These are phyloP conservation scores for Cucumis cinereus DNA, from an alignment of 306 rosid genomes.

Conservation along the genomic window DNA sequence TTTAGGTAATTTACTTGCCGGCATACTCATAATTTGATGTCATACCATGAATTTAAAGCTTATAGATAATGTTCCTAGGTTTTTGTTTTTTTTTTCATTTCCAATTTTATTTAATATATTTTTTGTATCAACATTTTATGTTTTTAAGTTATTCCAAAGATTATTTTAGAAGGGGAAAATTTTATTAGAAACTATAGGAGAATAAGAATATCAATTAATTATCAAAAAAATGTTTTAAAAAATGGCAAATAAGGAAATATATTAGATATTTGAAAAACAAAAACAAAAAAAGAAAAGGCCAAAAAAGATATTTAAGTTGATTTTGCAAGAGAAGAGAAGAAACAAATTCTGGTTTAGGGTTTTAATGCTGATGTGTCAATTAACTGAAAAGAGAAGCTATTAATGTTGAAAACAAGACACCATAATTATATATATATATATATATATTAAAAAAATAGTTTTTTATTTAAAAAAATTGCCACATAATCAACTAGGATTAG, in stretches of 20 bases:
- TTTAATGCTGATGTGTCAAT: neutral
- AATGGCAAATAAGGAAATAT: neutral
- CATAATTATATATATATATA: neutral
- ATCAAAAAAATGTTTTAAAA: too few species aligned
- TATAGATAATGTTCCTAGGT: neutral
- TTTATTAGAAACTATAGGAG: too few species aligned
- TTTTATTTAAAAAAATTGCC: too few species aligned
- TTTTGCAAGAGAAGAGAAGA: neutral
- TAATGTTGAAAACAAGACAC: neutral
- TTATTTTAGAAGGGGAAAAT: too few species aligned
- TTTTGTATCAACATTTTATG: neutral
- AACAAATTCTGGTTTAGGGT: neutral
- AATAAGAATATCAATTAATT: too few species aligned
- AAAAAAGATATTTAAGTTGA: neutral
- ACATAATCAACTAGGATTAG: too few species aligned
- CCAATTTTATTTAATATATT: neutral
- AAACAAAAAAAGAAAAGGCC: neutral
- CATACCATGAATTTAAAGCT: neutral
- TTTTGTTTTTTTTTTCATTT: neutral
- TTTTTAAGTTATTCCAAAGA: neutral
- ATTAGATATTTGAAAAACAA: neutral
- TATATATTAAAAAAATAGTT: too few species aligned
- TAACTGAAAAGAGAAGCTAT: neutral
- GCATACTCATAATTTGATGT: neutral
- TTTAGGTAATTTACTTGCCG: neutral